Conservation (phyloP, 208 protist species). For the Porcisia hertigi region DNA sequence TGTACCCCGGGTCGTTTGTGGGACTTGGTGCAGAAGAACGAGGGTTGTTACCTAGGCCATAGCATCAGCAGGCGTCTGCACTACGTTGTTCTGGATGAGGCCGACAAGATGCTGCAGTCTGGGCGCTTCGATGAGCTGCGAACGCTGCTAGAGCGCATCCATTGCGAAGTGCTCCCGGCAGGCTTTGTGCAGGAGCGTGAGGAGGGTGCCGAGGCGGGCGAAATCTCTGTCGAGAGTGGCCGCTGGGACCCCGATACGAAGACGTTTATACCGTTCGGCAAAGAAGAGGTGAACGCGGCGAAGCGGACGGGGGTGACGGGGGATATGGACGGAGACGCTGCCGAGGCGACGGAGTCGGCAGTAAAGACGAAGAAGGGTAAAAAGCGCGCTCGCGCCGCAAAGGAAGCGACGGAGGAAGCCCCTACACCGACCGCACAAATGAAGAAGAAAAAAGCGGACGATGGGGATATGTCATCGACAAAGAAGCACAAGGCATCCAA, state of each 20-base stretch:
- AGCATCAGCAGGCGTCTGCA: conserved; percentile 91
- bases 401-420: not conserved
- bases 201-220: conserved; percentile 64
- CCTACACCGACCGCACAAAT: conserved; percentile 21
- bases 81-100: conserved; percentile 98
- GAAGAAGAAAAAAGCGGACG: not conserved
- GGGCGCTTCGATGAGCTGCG: conserved; percentile 97
- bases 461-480: not conserved
- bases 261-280: conserved; percentile 70
- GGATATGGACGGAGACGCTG: not conserved
- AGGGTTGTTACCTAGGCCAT: conserved; percentile 94
- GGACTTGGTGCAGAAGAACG: conserved; percentile 89
- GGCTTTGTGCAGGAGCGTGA: conserved; percentile 79
- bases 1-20: conserved; percentile 90
- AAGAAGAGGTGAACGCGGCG: conserved; percentile 28
- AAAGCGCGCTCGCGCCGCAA: conserved; percentile 5
- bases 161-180: conserved; percentile 83
- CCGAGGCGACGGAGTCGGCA: not conserved
- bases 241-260: conserved; percentile 72
- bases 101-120: conserved; percentile 98
- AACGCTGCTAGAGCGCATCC: conserved; percentile 97
- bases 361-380: conserved; percentile 11
- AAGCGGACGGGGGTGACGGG: conserved; percentile 3
- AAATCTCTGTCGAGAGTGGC: conserved; percentile 54
- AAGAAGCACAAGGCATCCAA: conserved; percentile 34